Evolutionary conservation across 805 yeast genomes (phyloP).

Genomic region (Candida ponderosae): DNA sequence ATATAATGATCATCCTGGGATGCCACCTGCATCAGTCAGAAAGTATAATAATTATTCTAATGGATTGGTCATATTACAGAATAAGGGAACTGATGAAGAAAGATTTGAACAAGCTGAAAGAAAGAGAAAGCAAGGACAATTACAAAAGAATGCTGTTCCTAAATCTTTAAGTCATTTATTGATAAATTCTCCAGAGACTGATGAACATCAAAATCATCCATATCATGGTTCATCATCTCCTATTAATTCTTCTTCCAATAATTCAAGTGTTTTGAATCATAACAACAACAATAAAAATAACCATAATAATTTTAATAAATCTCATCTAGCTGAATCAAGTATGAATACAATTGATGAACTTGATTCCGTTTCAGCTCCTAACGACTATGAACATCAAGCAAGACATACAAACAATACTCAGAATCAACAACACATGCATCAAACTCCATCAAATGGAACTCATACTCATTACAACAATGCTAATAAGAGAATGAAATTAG

Average conservation of each 20-base stretch:
- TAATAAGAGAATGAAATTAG: neutral
- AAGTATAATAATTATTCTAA: constrained; percentile 23
- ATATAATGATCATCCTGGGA: constrained; percentile 37
- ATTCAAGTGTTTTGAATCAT: no score
- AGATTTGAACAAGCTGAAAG: constrained; percentile 40
- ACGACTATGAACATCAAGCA: no score
- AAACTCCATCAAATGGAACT: neutral
- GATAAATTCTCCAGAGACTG: constrained; percentile 29
- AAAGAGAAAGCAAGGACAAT: constrained; percentile 38
- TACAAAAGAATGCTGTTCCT: constrained; percentile 46
- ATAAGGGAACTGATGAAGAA: constrained; percentile 30
- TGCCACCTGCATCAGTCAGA: constrained; percentile 55
- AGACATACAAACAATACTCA: neutral
- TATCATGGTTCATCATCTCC: no score
- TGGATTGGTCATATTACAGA: constrained; percentile 14
- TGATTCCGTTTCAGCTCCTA: neutral
- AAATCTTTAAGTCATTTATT: constrained; percentile 44
- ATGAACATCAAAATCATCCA: neutral
- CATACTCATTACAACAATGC: no score
- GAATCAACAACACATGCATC: no score
- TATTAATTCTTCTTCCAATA: no score
- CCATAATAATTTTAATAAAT: no score
- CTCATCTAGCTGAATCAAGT: no score
- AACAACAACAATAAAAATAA: no score
- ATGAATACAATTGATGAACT: neutral